Conservation (phyloP, 345 rosid species). For the Salix udensis region DNA sequence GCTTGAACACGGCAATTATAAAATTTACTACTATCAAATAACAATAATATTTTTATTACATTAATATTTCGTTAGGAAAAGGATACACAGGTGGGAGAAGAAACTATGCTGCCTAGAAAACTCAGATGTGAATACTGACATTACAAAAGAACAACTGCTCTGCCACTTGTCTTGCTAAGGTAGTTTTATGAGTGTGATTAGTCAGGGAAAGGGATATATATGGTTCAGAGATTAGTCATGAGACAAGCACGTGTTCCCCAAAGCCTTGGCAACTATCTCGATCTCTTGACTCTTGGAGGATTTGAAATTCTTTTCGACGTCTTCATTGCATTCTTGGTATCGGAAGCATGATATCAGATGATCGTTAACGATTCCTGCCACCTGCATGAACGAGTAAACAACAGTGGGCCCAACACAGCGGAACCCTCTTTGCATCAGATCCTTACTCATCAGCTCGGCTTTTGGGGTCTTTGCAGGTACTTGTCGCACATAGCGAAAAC, state of each 20-base stretch:
- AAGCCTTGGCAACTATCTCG: constrained; percentile 18
- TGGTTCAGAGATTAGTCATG: constrained; percentile 13
- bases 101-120: constrained; percentile 13
- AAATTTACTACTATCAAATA: neutral
- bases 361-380: constrained; percentile 68
- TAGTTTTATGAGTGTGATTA: constrained; percentile 11
- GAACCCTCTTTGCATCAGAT: constrained; percentile 88
- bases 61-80: constrained; percentile 18
- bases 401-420: constrained; percentile 88
- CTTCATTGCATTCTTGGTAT: constrained; percentile 50
- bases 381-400: constrained; percentile 86
- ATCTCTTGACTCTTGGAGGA: constrained; percentile 26
- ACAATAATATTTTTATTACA: neutral
- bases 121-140: constrained; percentile 4
- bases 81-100: constrained; percentile 21
- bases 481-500: constrained; percentile 69
- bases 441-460: constrained; percentile 83
- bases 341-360: constrained; percentile 74
- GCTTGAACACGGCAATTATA: neutral
- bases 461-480: constrained; percentile 84
- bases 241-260: constrained; percentile 28
- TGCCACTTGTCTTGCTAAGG: constrained; percentile 11
- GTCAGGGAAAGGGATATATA: constrained; percentile 10
- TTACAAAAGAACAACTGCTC: constrained; percentile 4
- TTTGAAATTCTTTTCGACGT: constrained; percentile 21